Base-by-base conservation (phyloP, 148 eudicot genomes). In the Rhododendron mucronatum region DNA sequence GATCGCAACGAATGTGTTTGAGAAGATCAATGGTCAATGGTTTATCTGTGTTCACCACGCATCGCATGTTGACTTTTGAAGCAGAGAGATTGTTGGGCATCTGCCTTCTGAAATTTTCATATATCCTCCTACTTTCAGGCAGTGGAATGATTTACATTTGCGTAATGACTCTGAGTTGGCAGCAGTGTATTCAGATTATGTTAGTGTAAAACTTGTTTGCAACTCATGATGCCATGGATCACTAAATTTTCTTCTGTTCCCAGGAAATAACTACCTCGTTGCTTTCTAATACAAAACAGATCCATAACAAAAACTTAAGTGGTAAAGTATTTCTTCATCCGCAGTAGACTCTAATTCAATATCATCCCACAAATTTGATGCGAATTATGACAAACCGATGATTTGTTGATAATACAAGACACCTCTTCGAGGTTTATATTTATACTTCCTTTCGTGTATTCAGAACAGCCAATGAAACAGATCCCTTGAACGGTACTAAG, bases 1-100 rank as follows among this genome's bases (percentile, higher is more conserved):
- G 88, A 95, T 95, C 84, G 98, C 96, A 14, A 95, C 98, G 2
- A 97, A 97, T 90, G 94, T 97, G 69, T 97, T 97, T 47, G 98
- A 97, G 92, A 94, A 21, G 88, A 87, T 94, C 35, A 80, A 92
- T 85, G 95, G 95, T 33, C 92, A 89, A n/a, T 95, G 97, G 98
- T 87, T 88, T 84, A 93, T 95, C 21, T 91, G 91, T 57, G 85
- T 92, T 80, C 98, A 95, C 88, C 98, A 95, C 86, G 96, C 96
- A 7, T 95, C 96, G 0, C 92, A 91, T 67, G 91, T 83, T 79
- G 99, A 97, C 81, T 83, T 93, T 87, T 93, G 86, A 93, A 75
- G 45, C 73, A 12, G 5, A 74, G 79, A 13, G 76, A 30, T 71
- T 14, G 20, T 71, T 28, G 39, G 8, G 28, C 33, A 28, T 71